phyloP scores from a whole-genome alignment of 1,284 basidiomycete genomes.

The Salmacisia buchloeana region DNA sequence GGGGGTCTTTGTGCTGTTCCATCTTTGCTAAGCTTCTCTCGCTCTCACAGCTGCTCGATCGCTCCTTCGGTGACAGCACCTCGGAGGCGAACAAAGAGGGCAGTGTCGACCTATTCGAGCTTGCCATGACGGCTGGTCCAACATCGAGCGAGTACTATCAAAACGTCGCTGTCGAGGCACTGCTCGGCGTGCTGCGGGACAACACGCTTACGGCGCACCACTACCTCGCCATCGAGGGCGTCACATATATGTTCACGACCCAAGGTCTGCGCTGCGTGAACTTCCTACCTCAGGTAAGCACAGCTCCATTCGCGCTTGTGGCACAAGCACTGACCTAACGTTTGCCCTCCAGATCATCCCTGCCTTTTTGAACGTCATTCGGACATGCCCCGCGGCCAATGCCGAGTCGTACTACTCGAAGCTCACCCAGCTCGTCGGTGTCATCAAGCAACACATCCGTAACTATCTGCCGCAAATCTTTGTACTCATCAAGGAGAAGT shows the following conservation, averaged over 20 bases:
- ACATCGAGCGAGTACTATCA: conserved; percentile 88
- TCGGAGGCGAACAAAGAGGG: conserved; percentile 52
- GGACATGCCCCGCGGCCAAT: conserved; percentile 67
- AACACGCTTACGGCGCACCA: conserved; percentile 58
- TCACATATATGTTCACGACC: conserved; percentile 99
- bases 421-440: conserved; percentile 87
- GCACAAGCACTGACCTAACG: background rate
- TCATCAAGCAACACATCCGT: conserved; percentile 96
- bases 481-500: conserved; percentile 47
- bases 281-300: conserved; percentile 81
- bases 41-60: conserved; percentile 63
- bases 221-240: conserved; percentile 82
- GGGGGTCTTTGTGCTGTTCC: background rate
- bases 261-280: conserved; percentile 94
- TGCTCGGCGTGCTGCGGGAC: conserved; percentile 79
- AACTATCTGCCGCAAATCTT: conserved; percentile 56
- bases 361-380: conserved; percentile 84
- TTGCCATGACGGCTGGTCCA: conserved; percentile 55
- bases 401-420: conserved; percentile 96
- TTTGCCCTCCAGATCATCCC: conserved; percentile 75
- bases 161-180: conserved; percentile 84
- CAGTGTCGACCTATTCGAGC: conserved; percentile 58
- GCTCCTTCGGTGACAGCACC: conserved; percentile 65
- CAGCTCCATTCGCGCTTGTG: background rate
- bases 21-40: background rate